Evolutionary conservation across 2,329 filamentous ascomycete species (phyloP), one percentile per base, ranked within the genome.

Genomic region (Fusarium sp.): DNA sequence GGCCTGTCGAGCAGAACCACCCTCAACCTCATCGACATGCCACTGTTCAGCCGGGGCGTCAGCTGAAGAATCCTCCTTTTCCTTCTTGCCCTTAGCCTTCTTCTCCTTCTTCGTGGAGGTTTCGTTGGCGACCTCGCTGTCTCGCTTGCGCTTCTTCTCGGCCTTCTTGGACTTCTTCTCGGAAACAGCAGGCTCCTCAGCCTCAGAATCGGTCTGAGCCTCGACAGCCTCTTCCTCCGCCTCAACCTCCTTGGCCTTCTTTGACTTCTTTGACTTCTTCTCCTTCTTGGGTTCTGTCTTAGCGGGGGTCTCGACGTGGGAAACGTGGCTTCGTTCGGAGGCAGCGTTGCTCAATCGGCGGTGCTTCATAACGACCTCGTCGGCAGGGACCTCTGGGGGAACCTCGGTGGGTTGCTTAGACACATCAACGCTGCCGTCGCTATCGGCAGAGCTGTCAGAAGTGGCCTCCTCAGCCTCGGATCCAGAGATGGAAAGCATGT

Each of bases 1-100:
- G 70, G 83, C 82, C 75, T 90, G 88, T 14, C 89, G 84, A 58
- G 83, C 83, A 20, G 82, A 75, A 25, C 86, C 88, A 35, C 89
- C 89, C 43, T 85, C 86, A 37, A 91, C 83, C 37, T 83, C 85
- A 20, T 82, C 79, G 30, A 90, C 87, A 70, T 89, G 88, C 88
- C 88, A 90, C 71, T 86, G 82, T 78, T 87, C 87, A 4, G 78
- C 80, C 64, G 76, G 69, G 35, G 71, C 67, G 14, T 50, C 50
- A 13, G 32, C 27, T 13, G 75, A 64, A 11, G 75, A 64, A 6
- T 62, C 39, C 11, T 72, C 70, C 43, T 77, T 73, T 23, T 72
- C 73, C 43, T 69, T 71, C 57, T 76, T 70, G 52, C 58, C 54
- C 57, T 72, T 72, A 20, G 52, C 64, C 73, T 82, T 78, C 25